Evolutionary conservation across 768 basidiomycete genomes (phyloP).

Genomic region (Lactarius trivialis): DNA sequence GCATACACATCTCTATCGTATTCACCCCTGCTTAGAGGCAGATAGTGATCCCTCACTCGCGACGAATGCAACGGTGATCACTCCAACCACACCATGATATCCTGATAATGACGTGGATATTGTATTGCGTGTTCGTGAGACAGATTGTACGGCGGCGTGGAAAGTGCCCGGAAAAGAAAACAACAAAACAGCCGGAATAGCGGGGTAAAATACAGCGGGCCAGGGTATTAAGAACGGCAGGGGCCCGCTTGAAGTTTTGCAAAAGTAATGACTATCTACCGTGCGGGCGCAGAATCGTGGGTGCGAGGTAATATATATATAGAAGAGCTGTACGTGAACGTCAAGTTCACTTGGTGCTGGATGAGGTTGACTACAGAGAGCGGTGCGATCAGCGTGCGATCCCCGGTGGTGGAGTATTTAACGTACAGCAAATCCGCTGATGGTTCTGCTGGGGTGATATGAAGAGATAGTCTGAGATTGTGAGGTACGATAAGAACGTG

Average conservation of each 20-base stretch:
- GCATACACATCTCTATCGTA: neutral
- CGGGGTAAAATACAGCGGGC: constrained; percentile 39
- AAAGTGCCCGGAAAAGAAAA: constrained; percentile 29
- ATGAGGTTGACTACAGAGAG: constrained; percentile 21
- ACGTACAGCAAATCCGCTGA: constrained; percentile 59
- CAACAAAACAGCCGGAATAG: constrained; percentile 32
- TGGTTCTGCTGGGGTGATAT: constrained; percentile 70
- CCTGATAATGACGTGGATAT: constrained; percentile 21
- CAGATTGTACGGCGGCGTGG: constrained; percentile 32
- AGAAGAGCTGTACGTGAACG: constrained; percentile 18
- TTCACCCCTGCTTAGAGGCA: neutral
- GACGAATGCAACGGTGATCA: neutral
- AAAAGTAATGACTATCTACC: constrained; percentile 20
- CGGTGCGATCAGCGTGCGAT: constrained; percentile 9
- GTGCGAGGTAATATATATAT: constrained; percentile 18
- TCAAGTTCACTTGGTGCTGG: constrained; percentile 23
- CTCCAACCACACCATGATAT: neutral
- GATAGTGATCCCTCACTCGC: neutral
- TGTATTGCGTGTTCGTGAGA: constrained; percentile 31
- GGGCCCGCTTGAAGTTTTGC: constrained; percentile 17
- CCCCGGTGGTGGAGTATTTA: constrained; percentile 23
- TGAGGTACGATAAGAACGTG: constrained; percentile 60
- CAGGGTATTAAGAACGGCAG: constrained; percentile 32
- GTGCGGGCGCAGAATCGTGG: constrained; percentile 9
- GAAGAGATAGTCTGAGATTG: constrained; percentile 64